Conservation (phyloP, 2,329 filamentous ascomycete genomes). For the Xylariaceae sp. region DNA sequence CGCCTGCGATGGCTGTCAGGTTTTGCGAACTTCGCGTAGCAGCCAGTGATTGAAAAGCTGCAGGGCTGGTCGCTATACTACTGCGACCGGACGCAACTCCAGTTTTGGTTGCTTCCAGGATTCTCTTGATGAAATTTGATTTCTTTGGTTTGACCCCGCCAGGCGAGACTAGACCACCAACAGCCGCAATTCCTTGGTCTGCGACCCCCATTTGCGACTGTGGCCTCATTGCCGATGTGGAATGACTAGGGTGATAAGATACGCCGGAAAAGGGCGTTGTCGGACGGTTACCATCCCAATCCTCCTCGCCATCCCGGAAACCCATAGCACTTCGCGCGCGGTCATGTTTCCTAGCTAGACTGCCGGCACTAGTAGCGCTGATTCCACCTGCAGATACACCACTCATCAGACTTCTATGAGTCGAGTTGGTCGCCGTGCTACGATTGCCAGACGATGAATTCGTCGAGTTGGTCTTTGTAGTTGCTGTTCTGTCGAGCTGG, state of each 20-base stretch:
- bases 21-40: constrained; percentile 40
- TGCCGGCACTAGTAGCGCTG: constrained; percentile 93
- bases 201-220: constrained; percentile 66
- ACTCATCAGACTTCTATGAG: constrained; percentile 87
- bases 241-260: constrained; percentile 90
- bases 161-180: constrained; percentile 76
- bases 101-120: constrained; percentile 90
- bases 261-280: constrained; percentile 70
- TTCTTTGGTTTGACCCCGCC: constrained; percentile 63
- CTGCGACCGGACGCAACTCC: constrained; percentile 86
- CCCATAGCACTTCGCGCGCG: constrained; percentile 65
- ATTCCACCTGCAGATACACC: constrained; percentile 85
- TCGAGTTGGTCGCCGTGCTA: constrained; percentile 74
- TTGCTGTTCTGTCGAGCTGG: constrained; percentile 74
- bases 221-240: constrained; percentile 53
- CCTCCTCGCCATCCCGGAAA: constrained; percentile 48
- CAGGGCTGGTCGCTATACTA: constrained; percentile 67
- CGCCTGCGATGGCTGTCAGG: constrained; percentile 46
- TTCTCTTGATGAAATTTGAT: constrained; percentile 91
- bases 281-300: constrained; percentile 51
- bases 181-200: constrained; percentile 63
- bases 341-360: constrained; percentile 73
- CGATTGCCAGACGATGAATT: constrained; percentile 71
- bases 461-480: constrained; percentile 82
- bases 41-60: constrained; percentile 42